Base-by-base conservation (phyloP, 306 rosid genomes). In the Parietaria judaica region DNA sequence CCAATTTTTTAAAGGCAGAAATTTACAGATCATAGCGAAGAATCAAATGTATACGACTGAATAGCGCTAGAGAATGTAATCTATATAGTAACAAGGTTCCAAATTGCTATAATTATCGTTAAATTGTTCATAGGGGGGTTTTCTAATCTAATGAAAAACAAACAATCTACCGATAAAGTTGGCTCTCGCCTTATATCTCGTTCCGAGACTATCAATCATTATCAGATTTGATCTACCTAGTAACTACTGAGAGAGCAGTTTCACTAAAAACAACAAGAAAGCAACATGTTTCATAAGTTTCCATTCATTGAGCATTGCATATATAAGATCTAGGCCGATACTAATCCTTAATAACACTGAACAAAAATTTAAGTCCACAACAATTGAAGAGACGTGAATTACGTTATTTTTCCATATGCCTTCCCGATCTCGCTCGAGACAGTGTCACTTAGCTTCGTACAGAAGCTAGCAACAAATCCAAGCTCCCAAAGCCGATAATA, bases 391-490 rank as follows among this genome's bases (percentile, higher is more conserved):
- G 39, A 37, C 6, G 14, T 11, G n/a, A 70, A 89, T 88, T 75
- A 94, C 97, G 97, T 88, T 65, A 83, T 84, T 77, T 82, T 84
- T 31, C 97, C 97, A 71, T 82, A 94, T 49, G 97, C 99, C 77
- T 94, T 94, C 63, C 99, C 99, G 15, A 94, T 86, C 78, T 94
- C 97, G 66, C 99, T 94, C n/a, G 99, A 84, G 69, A 88, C 89
- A 10, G 99, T 94, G 70, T 94, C 99, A 51, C 85, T 86, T 85
- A 88, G 71, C 82, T 94, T 94, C n/a, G 97, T 88, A 62, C 95
- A 94, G 69, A 94, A 94, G 73, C 99, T 88, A 66, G 99, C 89
- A 69, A 86, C 94, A 73, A 94, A 94, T 8, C 97, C 99, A 23
- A 94, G 90, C 49, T 72, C 83, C 95, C 95, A 94, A 38, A 94